These are phyloP conservation scores for Wallacemonas sp. DNA, from an alignment of 208 protist genomes.

Conservation along the genomic window DNA sequence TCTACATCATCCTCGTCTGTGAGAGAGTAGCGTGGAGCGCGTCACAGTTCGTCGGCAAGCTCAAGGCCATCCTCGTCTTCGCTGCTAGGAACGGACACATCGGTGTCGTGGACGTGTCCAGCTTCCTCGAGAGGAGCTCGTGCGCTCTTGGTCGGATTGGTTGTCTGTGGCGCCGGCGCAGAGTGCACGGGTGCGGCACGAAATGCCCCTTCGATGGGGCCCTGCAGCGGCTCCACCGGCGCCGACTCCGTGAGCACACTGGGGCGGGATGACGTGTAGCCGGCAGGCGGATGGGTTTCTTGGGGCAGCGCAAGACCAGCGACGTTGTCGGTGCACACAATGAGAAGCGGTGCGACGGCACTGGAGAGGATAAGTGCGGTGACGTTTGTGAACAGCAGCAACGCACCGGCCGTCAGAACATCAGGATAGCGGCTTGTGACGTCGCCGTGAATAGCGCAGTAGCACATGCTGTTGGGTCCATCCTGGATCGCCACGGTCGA, in stretches of 20 bases:
- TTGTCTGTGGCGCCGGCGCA: too few species aligned
- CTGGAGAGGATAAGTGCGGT: conserved; percentile 50
- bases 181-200: too few species aligned
- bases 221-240: not conserved
- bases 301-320: conserved; percentile 69
- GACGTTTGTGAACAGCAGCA: conserved; percentile 71
- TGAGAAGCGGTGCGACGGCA: conserved; percentile 70
- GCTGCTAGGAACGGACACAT: not conserved
- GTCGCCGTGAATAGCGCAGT: conserved; percentile 78
- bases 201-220: too few species aligned
- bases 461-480: conserved; percentile 45
- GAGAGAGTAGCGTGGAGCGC: not conserved
- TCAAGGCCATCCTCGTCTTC: not conserved
- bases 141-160: too few species aligned
- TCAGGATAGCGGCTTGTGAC: conserved; percentile 74
- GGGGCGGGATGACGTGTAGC: not conserved
- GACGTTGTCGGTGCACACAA: conserved; percentile 78
- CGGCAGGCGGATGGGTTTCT: conserved; percentile 14
- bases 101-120: not conserved
- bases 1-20: not conserved
- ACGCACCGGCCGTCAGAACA: conserved; percentile 55
- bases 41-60: not conserved
- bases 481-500: conserved; percentile 78
- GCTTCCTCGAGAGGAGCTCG: not conserved
- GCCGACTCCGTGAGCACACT: conserved; percentile 12